Evolutionary conservation across 1,284 basidiomycete species (phyloP).

Genomic region (Sphagnurus paluster): DNA sequence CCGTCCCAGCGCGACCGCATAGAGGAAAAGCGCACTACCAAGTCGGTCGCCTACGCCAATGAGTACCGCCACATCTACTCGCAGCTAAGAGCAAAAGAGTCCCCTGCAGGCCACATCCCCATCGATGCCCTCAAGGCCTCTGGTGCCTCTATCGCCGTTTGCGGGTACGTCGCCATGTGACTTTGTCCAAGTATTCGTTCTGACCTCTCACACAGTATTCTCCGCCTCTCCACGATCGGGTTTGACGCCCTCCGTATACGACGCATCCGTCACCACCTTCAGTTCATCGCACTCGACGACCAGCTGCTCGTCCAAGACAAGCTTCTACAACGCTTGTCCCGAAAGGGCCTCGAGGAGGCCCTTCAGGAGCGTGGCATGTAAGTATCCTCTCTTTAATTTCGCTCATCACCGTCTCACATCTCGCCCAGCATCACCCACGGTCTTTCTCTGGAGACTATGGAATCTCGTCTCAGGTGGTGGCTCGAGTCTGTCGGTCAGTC

Average conservation of each 20-base stretch:
- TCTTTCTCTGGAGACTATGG: conserved; percentile 41
- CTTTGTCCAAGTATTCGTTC: conserved; percentile 1
- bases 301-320: conserved; percentile 52
- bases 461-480: conserved; percentile 61
- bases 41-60: conserved; percentile 34
- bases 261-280: conserved; percentile 58
- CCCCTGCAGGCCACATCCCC: conserved; percentile 30
- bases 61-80: conserved; percentile 35
- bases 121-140: conserved; percentile 31
- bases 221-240: conserved; percentile 61
- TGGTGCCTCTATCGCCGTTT: conserved; percentile 35
- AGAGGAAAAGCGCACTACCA: conserved; percentile 56
- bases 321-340: conserved; percentile 44
- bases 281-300: conserved; percentile 60
- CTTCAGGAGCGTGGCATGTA: conserved; percentile 76
- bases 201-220: conserved; percentile 38
- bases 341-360: conserved; percentile 57
- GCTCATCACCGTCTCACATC: conserved; percentile 6
- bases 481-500: conserved; percentile 41
- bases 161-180: conserved; percentile 35
- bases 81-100: conserved; percentile 31
- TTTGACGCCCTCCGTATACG: conserved; percentile 49
- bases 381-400: conserved; percentile 27
- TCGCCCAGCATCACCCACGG: conserved; percentile 36
- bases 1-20: conserved; percentile 80